Evolutionary conservation across 148 eudicot genomes (phyloP).

Genomic region (Diospyros lotus): DNA sequence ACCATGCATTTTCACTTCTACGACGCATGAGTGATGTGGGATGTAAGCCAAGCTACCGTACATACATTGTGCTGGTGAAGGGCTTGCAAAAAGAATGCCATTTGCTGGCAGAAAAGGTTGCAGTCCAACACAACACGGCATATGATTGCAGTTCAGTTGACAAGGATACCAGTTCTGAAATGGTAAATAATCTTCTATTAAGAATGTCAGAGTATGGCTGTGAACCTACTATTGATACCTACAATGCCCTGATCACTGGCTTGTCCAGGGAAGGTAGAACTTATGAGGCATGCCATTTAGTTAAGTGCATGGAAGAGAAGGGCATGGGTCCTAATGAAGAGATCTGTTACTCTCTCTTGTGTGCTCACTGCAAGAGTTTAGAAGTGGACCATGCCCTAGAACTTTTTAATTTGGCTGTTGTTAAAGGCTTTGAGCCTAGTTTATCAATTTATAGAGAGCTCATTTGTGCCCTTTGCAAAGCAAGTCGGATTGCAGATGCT

Average conservation of each 20-base stretch:
- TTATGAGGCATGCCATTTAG: conserved; percentile 51
- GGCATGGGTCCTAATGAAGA: conserved; percentile 32
- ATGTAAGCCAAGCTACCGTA: conserved; percentile 55
- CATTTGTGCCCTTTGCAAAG: conserved; percentile 49
- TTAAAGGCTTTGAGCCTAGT: conserved; percentile 34
- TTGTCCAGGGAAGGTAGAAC: conserved; percentile 51
- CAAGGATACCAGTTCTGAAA: conserved; percentile 26
- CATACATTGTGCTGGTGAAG: conserved; percentile 44
- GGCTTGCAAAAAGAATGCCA: conserved; percentile 50
- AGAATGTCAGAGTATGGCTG: conserved; percentile 53
- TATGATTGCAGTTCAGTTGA: conserved; percentile 24
- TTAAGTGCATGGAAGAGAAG: conserved; percentile 52
- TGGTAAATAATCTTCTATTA: conserved; percentile 31
- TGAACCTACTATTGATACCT: conserved; percentile 54
- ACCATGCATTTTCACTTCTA: conserved; percentile 59
- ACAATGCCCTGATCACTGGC: conserved; percentile 42
- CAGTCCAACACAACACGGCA: conserved; percentile 37
- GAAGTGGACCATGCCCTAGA: conserved; percentile 55
- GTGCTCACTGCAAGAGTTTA: conserved; percentile 44
- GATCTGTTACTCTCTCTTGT: conserved; percentile 39
- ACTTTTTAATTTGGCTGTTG: conserved; percentile 30
- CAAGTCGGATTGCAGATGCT: conserved; percentile 35
- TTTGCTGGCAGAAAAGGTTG: conserved; percentile 34
- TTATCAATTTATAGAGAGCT: conserved; percentile 46
- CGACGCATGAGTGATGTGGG: conserved; percentile 40